Evolutionary conservation across 2,329 filamentous ascomycete species (phyloP), one percentile per base, ranked within the genome.

Genomic region (Penicillium sp.): DNA sequence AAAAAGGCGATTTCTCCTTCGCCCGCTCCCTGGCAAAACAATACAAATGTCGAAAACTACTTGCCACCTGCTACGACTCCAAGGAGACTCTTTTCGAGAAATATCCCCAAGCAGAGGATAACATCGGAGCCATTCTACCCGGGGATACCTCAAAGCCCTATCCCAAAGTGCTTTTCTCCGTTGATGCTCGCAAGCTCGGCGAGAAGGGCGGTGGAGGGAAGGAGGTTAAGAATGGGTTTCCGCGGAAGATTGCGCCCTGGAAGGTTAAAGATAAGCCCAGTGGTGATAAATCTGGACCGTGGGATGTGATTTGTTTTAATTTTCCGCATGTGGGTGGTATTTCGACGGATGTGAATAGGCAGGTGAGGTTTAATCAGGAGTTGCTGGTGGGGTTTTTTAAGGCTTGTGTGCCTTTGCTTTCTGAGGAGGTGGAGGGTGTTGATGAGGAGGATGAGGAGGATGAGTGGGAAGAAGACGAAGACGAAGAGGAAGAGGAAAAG

Each of bases 271-370:
- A 20, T 20, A 20, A 20, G 18, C n/a, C n/a, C n/a, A 4, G 4
- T 20, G 18, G 18, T 20, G 18, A 20, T 20, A 18, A 28, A 1
- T 8, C 51, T 13, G 69, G 69, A 3, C 68, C 74, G 3, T 90
- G 86, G 76, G 84, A 95, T 67, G 79, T 82, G 46, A 84, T 97
- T 52, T 77, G 91, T 56, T 98, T 97, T 80, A 95, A 96, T 75
- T 98, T 98, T 69, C 93, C 93, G 28, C 93, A 98, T 72, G 86
- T 94, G 3, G 93, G 93, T 54, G 93, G 93, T 37, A 84, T 94
- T 61, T 86, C 82, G 55, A 97, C 86, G 58, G 90, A 97, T 72
- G 86, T 96, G 46, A 96, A 96, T 73, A 79, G 93, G 28, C 93
- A 98, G 71, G 89, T 96, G 11, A 83, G 93, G 46, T 82, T 87